Evolutionary conservation across 1,139 yeast species (phyloP).

Genomic region (Candida gigantensis): DNA sequence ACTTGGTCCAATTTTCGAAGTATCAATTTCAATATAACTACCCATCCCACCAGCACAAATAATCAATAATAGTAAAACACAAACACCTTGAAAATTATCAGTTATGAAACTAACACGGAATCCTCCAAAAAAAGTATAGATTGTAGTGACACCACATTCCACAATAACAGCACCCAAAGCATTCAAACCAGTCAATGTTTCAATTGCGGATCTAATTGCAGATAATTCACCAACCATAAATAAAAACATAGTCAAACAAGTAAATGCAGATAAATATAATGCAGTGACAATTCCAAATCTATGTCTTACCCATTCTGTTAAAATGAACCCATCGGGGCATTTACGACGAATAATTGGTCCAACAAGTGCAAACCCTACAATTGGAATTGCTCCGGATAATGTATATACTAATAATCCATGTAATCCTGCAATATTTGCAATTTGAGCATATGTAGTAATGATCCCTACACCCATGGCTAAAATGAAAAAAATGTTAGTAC

Average conservation of each 20-base stretch:
- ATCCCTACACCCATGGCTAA: constrained; percentile 87
- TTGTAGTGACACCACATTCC: constrained; percentile 83
- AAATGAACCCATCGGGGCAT: constrained; percentile 88
- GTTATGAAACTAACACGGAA: constrained; percentile 87
- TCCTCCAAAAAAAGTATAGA: constrained; percentile 88
- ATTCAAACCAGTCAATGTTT: constrained; percentile 74
- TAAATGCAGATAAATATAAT: constrained; percentile 75
- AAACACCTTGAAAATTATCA: constrained; percentile 81
- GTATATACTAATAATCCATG: constrained; percentile 87
- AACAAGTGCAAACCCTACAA: constrained; percentile 73
- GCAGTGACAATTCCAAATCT: constrained; percentile 76
- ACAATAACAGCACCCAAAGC: constrained; percentile 84
- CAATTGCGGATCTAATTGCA: constrained; percentile 74
- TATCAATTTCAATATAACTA: constrained; percentile 69
- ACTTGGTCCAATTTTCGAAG: constrained; percentile 60
- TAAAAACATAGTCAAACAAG: constrained; percentile 81
- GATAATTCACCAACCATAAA: constrained; percentile 88
- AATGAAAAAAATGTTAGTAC: constrained; percentile 28
- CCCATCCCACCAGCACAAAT: constrained; percentile 84
- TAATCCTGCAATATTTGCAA: constrained; percentile 82
- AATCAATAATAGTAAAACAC: constrained; percentile 65
- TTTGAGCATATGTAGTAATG: constrained; percentile 80
- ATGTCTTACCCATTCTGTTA: constrained; percentile 92
- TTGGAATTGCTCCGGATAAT: constrained; percentile 80
- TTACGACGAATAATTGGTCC: constrained; percentile 79